phyloP scores from a whole-genome alignment of 169 alveolate species.

The Blepharisma undulans region DNA sequence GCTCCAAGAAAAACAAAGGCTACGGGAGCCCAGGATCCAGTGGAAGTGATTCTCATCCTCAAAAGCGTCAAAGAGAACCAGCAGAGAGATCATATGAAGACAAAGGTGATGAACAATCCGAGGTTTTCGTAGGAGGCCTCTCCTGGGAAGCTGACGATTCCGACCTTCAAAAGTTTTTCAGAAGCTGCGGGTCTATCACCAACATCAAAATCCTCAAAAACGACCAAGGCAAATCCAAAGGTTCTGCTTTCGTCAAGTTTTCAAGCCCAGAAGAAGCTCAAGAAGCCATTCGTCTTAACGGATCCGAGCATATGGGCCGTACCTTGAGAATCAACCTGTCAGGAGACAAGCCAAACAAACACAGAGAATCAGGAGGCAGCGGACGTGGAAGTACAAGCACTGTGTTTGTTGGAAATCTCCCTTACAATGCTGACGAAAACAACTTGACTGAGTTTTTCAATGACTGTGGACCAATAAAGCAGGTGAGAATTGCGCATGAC shows the following conservation, averaged over 20 bases:
- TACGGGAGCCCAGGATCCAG: neutral
- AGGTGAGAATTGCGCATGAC: constrained; percentile 73
- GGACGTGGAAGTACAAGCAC: constrained; percentile 54
- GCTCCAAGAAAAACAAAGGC: neutral
- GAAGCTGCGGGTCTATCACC: constrained; percentile 61
- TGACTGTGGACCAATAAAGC: constrained; percentile 75
- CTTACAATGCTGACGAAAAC: constrained; percentile 69
- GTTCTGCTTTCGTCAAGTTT: constrained; percentile 72
- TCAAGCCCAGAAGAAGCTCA: constrained; percentile 60
- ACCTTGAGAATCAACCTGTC: constrained; percentile 69
- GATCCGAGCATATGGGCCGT: constrained; percentile 69
- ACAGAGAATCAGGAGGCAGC: constrained; percentile 38
- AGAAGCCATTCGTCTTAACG: constrained; percentile 66
- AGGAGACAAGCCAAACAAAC: constrained; percentile 49
- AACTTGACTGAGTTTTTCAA: constrained; percentile 69
- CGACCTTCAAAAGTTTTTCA: constrained; percentile 57
- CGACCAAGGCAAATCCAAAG: constrained; percentile 52
- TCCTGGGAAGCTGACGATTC: constrained; percentile 72
- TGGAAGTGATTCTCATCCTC: neutral
- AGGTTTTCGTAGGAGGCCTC: constrained; percentile 75
- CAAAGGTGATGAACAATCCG: constrained; percentile 11
- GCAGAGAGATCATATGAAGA: neutral
- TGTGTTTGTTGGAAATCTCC: constrained; percentile 82
- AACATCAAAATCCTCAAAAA: constrained; percentile 45
- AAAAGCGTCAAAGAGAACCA: neutral